Conservation (phyloP, 228 moss, liverwort and hornwort genomes). For the Sphagnum magellanicum region DNA sequence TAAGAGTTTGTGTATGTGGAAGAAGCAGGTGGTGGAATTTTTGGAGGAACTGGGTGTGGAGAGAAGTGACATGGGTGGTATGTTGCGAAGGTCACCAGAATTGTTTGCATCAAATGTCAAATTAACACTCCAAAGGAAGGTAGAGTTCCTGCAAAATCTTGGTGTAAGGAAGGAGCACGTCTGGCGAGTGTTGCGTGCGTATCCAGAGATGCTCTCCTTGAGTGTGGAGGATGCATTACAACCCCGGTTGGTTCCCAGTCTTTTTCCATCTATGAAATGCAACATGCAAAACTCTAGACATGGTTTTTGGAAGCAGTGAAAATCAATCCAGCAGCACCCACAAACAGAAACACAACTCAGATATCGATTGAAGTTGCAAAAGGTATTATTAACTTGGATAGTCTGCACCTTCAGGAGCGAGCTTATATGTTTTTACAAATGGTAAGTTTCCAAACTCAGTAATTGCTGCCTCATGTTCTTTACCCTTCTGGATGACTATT, state of each 20-base stretch:
- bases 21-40: constrained; percentile 72
- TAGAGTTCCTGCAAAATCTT: constrained; percentile 66
- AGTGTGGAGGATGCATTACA: constrained; percentile 67
- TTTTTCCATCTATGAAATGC: too few relatives aligned
- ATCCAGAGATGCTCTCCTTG: constrained; percentile 83
- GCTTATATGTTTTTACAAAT: not conserved
- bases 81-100: constrained; percentile 77
- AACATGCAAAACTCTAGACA: too few relatives aligned
- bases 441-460: too few relatives aligned
- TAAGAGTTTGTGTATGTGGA: not conserved
- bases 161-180: constrained; percentile 58
- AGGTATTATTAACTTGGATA: not conserved
- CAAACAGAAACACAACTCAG: not conserved
- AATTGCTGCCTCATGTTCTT: not conserved
- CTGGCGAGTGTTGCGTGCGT: constrained; percentile 70
- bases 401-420: not conserved
- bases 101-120: constrained; percentile 65
- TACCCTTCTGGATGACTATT: not conserved
- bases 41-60: constrained; percentile 67
- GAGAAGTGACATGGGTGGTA: constrained; percentile 48
- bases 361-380: not conserved
- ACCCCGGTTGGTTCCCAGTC: constrained; percentile 49
- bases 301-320: not conserved
- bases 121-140: constrained; percentile 57
- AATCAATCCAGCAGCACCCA: not conserved